A percentile compares a stretch with the other conserved stretches of the same genome.
These are phyloP conservation scores for Datura wrightii DNA, from an alignment of 257 asterid species.

Conservation along the genomic window DNA sequence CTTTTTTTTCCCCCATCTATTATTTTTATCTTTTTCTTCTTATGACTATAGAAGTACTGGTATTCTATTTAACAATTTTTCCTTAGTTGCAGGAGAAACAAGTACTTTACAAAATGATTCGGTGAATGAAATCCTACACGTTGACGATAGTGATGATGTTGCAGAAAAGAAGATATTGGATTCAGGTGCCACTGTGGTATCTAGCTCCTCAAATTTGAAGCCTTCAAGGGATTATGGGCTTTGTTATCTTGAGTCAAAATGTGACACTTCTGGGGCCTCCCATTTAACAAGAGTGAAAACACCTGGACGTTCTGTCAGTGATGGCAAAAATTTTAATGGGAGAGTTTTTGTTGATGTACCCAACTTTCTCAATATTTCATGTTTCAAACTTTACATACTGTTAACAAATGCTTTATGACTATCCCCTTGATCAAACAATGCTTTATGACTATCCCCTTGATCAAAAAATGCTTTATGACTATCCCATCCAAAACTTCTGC, in stretches of 20 bases:
- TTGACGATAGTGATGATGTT: constrained; percentile 47
- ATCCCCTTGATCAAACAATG: background rate
- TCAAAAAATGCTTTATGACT: constrained; percentile 33
- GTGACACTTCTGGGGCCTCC: constrained; percentile 44
- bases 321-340: constrained; percentile 43
- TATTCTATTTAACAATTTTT: constrained; percentile 7
- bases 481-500: constrained; percentile 38
- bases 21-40: background rate
- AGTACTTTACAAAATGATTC: constrained; percentile 32
- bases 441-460: constrained; percentile 29
- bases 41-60: background rate
- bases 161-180: constrained; percentile 35
- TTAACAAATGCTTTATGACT: constrained; percentile 35
- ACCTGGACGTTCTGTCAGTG: constrained; percentile 41
- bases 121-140: constrained; percentile 37
- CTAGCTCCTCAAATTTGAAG: constrained; percentile 41
- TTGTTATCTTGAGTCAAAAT: constrained; percentile 36
- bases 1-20: background rate
- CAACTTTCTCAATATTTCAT: constrained; percentile 32
- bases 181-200: constrained; percentile 35
- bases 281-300: constrained; percentile 35
- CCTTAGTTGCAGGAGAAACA: constrained; percentile 55
- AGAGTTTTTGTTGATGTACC: constrained; percentile 37
- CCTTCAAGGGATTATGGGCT: constrained; percentile 22
- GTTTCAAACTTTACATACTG: constrained; percentile 8